Percentiles rank a stretch among this genome's conserved stretches.
Evolutionary conservation across 805 yeast species (phyloP).

Genomic region (Myxozyma kluyveri): DNA sequence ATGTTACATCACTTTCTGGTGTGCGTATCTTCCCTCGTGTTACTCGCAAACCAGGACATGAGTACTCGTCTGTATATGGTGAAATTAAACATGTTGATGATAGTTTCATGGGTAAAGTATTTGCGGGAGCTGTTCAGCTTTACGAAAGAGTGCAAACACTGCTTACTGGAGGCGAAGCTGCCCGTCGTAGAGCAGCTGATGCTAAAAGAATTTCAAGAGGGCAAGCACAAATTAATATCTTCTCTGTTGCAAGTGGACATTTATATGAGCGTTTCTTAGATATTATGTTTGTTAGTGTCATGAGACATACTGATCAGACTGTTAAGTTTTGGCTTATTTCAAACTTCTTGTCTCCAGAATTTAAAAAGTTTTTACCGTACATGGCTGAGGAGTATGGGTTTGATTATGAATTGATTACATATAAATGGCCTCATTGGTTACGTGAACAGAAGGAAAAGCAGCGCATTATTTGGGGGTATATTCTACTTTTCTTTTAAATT

Average conservation of each 20-base stretch:
- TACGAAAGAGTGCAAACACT: constrained; percentile 14
- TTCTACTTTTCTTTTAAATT: background rate
- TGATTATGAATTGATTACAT: constrained; percentile 72
- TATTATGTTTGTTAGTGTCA: constrained; percentile 79
- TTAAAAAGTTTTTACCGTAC: constrained; percentile 57
- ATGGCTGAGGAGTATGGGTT: constrained; percentile 60
- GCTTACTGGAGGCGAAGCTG: constrained; percentile 5
- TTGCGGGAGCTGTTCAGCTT: constrained; percentile 11
- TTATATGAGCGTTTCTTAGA: constrained; percentile 69
- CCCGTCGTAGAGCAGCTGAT: background rate
- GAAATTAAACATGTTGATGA: constrained; percentile 12
- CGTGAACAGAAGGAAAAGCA: constrained; percentile 73
- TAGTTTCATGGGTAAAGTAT: constrained; percentile 14
- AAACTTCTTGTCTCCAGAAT: constrained; percentile 69
- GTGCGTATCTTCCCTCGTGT: constrained; percentile 47
- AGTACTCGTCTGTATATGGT: constrained; percentile 33
- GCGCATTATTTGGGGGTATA: constrained; percentile 72
- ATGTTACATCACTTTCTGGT: constrained; percentile 49
- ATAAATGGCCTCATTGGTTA: constrained; percentile 92
- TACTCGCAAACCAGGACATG: constrained; percentile 44
- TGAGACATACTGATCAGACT: constrained; percentile 58
- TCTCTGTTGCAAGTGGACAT: constrained; percentile 80
- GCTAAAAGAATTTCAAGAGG: constrained; percentile 4
- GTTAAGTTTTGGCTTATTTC: constrained; percentile 87
- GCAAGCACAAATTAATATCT: constrained; percentile 70